A percentile compares a stretch with the other conserved stretches of the same genome.
phyloP scores from a whole-genome alignment of 2,329 filamentous ascomycete species.

The Ascochyta rabiei region DNA sequence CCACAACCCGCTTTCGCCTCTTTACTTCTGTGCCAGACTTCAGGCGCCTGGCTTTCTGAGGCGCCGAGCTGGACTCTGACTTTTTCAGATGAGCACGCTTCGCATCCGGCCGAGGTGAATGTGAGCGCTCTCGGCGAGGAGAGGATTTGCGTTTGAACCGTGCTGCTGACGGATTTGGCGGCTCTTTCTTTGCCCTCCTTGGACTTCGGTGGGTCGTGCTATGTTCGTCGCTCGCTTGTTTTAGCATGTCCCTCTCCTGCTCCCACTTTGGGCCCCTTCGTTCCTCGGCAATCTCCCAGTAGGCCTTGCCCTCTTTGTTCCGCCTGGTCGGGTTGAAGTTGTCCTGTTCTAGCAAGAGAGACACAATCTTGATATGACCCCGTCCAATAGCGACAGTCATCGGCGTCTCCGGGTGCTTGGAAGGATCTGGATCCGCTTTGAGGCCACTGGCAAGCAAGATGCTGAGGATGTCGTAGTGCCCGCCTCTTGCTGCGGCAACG shows the following conservation, averaged over 20 bases:
- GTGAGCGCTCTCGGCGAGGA: slow-evolving; percentile 42
- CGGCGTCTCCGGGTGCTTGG: slow-evolving; percentile 87
- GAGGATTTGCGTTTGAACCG: slow-evolving; percentile 43
- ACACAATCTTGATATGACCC: slow-evolving; percentile 81
- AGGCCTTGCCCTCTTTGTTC: slow-evolving; percentile 76
- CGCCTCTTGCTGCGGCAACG: slow-evolving; percentile 88
- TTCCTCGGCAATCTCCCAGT: slow-evolving; percentile 84
- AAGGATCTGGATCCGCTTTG: slow-evolving; percentile 62
- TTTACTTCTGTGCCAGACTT: slow-evolving; percentile 44
- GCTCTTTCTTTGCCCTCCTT: slow-evolving; percentile 42
- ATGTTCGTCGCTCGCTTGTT: slow-evolving; percentile 72
- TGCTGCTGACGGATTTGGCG: slow-evolving; percentile 30
- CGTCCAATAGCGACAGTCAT: slow-evolving; percentile 94
- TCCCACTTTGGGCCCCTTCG: slow-evolving; percentile 88
- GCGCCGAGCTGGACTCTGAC: slow-evolving; percentile 22
- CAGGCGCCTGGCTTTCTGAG: slow-evolving; percentile 44
- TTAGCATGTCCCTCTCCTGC: slow-evolving; percentile 81
- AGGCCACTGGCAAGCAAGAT: slow-evolving; percentile 62
- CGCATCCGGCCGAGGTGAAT: slow-evolving; percentile 39
- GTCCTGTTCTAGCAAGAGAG: slow-evolving; percentile 76
- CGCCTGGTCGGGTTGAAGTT: slow-evolving; percentile 81
- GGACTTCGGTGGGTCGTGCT: slow-evolving; percentile 41
- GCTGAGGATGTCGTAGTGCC: slow-evolving; percentile 86
- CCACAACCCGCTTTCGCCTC: slow-evolving; percentile 40
- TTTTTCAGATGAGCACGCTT: slow-evolving; percentile 37